Conservation (phyloP, 2,329 filamentous ascomycete genomes). For the Exutisphaerella laricina region DNA sequence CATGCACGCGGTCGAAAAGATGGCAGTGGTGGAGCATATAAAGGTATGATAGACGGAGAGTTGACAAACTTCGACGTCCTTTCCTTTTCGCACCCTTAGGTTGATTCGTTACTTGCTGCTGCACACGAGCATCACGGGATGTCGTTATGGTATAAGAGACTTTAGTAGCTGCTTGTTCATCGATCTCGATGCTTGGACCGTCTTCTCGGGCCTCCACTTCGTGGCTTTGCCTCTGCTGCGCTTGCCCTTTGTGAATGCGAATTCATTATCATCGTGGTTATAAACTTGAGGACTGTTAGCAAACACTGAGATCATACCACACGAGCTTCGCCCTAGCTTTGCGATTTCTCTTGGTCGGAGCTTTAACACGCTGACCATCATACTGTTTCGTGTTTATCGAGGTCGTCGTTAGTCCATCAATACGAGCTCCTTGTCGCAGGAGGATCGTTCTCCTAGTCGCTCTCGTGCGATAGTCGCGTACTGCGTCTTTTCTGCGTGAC, state of each 20-base stretch:
- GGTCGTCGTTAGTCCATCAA: constrained; percentile 32
- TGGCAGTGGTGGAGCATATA: too few species aligned
- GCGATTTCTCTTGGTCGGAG: constrained; percentile 33
- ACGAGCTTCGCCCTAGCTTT: constrained; percentile 25
- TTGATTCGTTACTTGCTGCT: constrained; percentile 17
- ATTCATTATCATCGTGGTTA: constrained; percentile 45
- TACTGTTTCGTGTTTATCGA: constrained; percentile 34
- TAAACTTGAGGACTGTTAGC: constrained; percentile 23
- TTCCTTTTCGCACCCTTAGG: constrained; percentile 30
- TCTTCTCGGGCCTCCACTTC: constrained; percentile 32
- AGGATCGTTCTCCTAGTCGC: constrained; percentile 41
- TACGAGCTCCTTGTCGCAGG: constrained; percentile 39
- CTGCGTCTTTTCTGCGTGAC: constrained; percentile 45
- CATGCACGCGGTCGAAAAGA: too few species aligned
- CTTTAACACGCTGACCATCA: constrained; percentile 28
- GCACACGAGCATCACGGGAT: constrained; percentile 14
- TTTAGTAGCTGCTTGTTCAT: constrained; percentile 19
- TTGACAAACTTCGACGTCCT: constrained; percentile 30
- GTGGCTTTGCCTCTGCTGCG: constrained; percentile 26
- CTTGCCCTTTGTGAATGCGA: constrained; percentile 43
- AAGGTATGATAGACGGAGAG: too few species aligned
- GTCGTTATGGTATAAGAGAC: constrained; percentile 3
- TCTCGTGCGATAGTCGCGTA: constrained; percentile 39
- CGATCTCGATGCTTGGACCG: constrained; percentile 17
- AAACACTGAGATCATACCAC: neutral